Base-by-base conservation (phyloP, 208 protist genomes). In the Endotrypanum monterogeii region DNA sequence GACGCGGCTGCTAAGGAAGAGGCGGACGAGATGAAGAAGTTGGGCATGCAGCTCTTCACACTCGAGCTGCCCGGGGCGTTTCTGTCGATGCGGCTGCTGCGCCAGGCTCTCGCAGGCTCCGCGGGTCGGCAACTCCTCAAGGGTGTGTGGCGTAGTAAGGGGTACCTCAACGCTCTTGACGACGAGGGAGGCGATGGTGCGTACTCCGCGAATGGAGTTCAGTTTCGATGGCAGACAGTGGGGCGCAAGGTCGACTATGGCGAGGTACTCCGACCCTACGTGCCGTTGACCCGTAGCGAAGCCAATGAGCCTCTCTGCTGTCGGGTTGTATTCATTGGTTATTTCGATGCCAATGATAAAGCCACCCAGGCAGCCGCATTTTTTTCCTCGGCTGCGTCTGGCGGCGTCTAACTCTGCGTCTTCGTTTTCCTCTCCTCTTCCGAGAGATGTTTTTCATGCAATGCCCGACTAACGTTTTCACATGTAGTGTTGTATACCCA, bases 71-170 rank as follows among this genome's bases (percentile, higher is more conserved):
- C 18, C 7, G 48, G 30, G 11, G 18, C 11, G 44, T 35, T 71
- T 6, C 20, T 73, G 5, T 69, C 62, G 54, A 72, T 65, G 0
- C 65, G 55, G 32, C 41, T 23, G 30, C 75, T 84, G 35, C 54
- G 70, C 35, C 48, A 37, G 20, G 51, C 57, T 28, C 58, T 85
- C 30, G 18, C 58, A 25, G 57, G 68, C 11, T 55, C 44, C 14
- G 28, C 30, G 30, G 76, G 57, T 14, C 77, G 66, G n/a, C 55
- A 56, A 57, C 55, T 88, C 56, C 65, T 88, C 18, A 30, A 51
- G 16, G n/a, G 50, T 28, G 84, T 89, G 46, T 89, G 84, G 84
- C 76, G 84, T n/a, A 89, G 84, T 73, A 89, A 89, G 55, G 84
- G 84, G n/a, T 89, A 83, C 72, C 86, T 89, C 57, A 60, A 28